Base-by-base conservation (phyloP, 2,329 filamentous ascomycete species). In the Karstenula rhodostoma region DNA sequence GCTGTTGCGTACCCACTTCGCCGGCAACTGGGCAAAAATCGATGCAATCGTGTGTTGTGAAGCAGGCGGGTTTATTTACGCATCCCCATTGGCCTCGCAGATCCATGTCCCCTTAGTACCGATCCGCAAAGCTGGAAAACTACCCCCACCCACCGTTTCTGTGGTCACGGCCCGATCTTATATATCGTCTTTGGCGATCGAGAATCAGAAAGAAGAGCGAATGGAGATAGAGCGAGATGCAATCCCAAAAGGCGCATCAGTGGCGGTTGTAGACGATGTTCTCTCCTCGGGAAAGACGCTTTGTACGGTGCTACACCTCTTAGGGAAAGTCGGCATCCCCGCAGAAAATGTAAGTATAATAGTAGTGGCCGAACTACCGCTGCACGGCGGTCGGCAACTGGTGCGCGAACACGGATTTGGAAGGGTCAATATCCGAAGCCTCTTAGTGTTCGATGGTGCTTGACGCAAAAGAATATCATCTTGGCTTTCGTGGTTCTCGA, bases 241-340 rank as follows among this genome's bases (percentile, higher is more conserved):
- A 40, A 33, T 89, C 19, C 66, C 76, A 0, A 67, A 27, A 37
- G 79, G 74, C 1, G 74, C 71, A 4, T 77, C 76, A 4, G 82
- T 88, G 12, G 77, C 88, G n/a, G 80, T 88, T 0, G 79, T 89
- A 5, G 86, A 89, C 60, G 86, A 89, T 72, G 85, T 87, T 29
- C 81, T 89, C 58, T 80, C 86, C 6, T 85, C 83, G 0, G 86
- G 85, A 1, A 65, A 79, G 64, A 88, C 86, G 2, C 80, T 89
- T 40, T 82, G 77, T 69, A 84, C 84, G 7, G 78, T 86, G 37
- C 65, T 89, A 35, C 64, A 79, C 64, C 74, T 89, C 1, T 68
- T 89, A 27, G 13, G 43, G 0, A 51, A 83, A 65, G 80, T 76
- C 60, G 81, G 82, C 0, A 62, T 87, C 17, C 9, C 49, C n/a